Conservation (phyloP, 225 moss, liverwort and hornwort species). For the Pleurozium schreberi region DNA sequence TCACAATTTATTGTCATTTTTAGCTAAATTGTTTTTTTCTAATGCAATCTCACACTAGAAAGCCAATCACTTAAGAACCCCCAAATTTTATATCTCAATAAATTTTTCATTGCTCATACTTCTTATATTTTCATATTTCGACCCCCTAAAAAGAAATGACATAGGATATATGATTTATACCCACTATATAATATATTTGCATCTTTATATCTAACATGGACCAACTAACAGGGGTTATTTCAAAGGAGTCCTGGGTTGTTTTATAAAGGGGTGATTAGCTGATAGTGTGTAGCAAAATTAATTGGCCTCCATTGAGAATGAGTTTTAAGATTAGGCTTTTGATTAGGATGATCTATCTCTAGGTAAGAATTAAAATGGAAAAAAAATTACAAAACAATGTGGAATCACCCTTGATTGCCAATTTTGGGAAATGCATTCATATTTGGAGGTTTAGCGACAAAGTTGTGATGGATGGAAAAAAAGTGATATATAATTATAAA, state of each 20-base stretch:
- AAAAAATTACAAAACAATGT: neutral
- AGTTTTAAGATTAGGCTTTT: neutral
- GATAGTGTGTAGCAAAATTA: neutral
- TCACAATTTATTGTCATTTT: no score
- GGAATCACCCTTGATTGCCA: neutral
- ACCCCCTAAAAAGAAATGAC: neutral
- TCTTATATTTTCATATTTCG: neutral
- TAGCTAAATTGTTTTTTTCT: no score
- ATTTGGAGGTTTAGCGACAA: no score
- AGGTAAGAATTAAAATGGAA: neutral
- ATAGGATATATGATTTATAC: neutral
- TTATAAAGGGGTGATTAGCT: rapidly evolving
- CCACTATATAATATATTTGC: rapidly evolving
- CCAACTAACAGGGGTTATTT: neutral
- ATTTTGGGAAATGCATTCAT: neutral
- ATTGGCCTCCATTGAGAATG: neutral
- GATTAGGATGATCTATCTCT: neutral
- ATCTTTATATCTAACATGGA: neutral
- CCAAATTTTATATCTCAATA: neutral
- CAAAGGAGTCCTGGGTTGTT: rapidly evolving
- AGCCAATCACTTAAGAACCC: no score
- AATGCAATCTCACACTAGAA: no score
- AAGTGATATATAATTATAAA: neutral
- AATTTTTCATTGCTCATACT: neutral
- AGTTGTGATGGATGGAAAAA: neutral